Evolutionary conservation across 352 stramenopile genomes (phyloP).

Genomic region (Plasmopara muralis): DNA sequence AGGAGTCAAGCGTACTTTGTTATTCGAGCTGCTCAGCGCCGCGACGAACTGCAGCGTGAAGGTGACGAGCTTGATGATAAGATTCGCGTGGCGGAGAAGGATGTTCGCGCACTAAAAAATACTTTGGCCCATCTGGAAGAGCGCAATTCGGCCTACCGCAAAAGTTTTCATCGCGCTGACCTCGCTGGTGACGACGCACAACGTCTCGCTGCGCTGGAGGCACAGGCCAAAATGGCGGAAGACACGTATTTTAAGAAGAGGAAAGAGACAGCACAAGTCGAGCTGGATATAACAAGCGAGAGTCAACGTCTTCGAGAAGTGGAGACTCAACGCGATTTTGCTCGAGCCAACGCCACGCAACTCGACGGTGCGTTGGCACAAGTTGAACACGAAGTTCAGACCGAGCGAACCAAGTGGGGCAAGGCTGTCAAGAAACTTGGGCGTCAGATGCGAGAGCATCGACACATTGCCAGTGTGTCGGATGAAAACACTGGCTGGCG

Average conservation of each 20-base stretch:
- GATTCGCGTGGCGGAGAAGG: slow-evolving; percentile 89
- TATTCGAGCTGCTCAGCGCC: slow-evolving; percentile 92
- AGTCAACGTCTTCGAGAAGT: slow-evolving; percentile 57
- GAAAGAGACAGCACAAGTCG: slow-evolving; percentile 89
- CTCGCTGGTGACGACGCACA: slow-evolving; percentile 77
- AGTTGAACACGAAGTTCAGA: slow-evolving; percentile 64
- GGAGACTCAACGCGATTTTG: slow-evolving; percentile 60
- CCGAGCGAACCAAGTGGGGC: slow-evolving; percentile 53
- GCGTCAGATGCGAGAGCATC: slow-evolving; percentile 53
- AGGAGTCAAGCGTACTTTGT: slow-evolving; percentile 93
- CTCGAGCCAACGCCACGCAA: slow-evolving; percentile 52
- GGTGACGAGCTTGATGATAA: slow-evolving; percentile 94
- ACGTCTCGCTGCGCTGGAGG: slow-evolving; percentile 82
- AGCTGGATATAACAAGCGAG: slow-evolving; percentile 80
- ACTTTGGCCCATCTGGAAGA: slow-evolving; percentile 90
- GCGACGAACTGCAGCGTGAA: slow-evolving; percentile 93
- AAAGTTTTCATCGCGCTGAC: slow-evolving; percentile 90
- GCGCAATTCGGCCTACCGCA: slow-evolving; percentile 92
- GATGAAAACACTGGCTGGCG: slow-evolving; percentile 24
- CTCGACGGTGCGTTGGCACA: slow-evolving; percentile 52
- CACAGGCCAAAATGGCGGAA: slow-evolving; percentile 80
- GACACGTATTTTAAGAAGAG: slow-evolving; percentile 90
- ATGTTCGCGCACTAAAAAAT: slow-evolving; percentile 90
- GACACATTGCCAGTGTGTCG: slow-evolving; percentile 25
- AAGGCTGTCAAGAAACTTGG: slow-evolving; percentile 74